Percentiles rank a stretch among this genome's conserved stretches.
Conservation (phyloP, 192 early-diverging fungal genomes). For the Entomortierella chlamydospora region DNA sequence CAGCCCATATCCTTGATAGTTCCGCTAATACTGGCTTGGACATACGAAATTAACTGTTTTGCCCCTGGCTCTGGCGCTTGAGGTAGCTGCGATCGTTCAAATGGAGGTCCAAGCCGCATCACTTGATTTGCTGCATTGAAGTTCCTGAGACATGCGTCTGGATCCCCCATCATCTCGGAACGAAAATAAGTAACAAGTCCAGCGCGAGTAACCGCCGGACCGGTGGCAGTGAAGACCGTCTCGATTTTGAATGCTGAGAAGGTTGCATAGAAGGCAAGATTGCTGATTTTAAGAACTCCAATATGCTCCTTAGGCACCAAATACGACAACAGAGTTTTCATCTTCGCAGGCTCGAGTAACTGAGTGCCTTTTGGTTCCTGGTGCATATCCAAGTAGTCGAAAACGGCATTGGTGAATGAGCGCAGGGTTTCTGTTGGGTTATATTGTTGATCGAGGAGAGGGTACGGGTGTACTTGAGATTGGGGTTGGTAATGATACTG, state of each 20-base stretch:
- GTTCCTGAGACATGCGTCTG: slow-evolving; percentile 15
- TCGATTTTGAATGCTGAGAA: slow-evolving; percentile 27
- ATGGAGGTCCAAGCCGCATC: slow-evolving; percentile 20
- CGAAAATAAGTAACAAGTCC: slow-evolving; percentile 33
- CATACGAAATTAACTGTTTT: slow-evolving; percentile 12
- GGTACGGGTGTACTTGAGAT: not conserved
- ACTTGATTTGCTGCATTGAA: slow-evolving; percentile 17
- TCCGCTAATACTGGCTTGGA: slow-evolving; percentile 4
- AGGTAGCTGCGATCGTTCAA: slow-evolving; percentile 37
- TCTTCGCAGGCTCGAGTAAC: slow-evolving; percentile 34
- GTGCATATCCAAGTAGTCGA: slow-evolving; percentile 23
- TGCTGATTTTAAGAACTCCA: not conserved
- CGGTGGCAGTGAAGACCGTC: slow-evolving; percentile 30
- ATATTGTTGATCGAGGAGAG: slow-evolving; percentile 37
- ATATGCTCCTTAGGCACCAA: not conserved
- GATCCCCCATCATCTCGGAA: slow-evolving; percentile 32
- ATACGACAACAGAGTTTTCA: slow-evolving; percentile 18
- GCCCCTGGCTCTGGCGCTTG: slow-evolving; percentile 17
- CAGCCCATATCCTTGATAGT: slow-evolving; percentile 18
- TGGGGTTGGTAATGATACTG: slow-evolving; percentile 2
- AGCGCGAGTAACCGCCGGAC: slow-evolving; percentile 25
- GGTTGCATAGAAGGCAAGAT: not conserved
- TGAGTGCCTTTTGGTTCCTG: slow-evolving; percentile 30
- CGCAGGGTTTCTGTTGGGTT: slow-evolving; percentile 30
- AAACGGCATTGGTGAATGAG: slow-evolving; percentile 33